phyloP scores from a whole-genome alignment of 169 alveolate species.

The Eimeria sp. region DNA sequence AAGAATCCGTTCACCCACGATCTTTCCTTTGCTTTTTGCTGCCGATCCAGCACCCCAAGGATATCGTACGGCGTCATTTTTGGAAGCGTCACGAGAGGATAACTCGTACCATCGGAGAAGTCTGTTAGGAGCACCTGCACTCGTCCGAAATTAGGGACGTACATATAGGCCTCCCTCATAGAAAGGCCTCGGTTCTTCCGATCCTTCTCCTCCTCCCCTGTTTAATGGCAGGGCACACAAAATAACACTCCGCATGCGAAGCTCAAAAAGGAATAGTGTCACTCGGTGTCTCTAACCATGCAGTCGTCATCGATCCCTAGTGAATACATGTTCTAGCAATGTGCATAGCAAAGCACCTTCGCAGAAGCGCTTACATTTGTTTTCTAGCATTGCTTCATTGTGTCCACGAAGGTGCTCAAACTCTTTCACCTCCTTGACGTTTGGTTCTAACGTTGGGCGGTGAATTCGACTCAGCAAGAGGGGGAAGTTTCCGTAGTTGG shows the following conservation, averaged over 20 bases:
- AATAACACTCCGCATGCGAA: not conserved
- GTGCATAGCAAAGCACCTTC: not conserved
- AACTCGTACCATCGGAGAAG: conserved; percentile 68
- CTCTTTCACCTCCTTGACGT: not conserved
- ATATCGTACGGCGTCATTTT: conserved; percentile 81
- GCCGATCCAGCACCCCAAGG: conserved; percentile 60
- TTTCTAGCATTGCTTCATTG: conserved; percentile 53
- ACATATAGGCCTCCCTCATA: conserved; percentile 48
- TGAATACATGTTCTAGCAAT: not conserved
- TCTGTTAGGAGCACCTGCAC: conserved; percentile 62
- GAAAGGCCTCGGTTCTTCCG: not conserved
- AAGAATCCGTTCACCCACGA: conserved; percentile 19
- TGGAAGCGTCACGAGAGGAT: conserved; percentile 78
- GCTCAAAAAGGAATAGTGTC: not conserved
- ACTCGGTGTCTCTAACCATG: not conserved
- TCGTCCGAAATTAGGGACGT: conserved; percentile 83
- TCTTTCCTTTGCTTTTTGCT: conserved; percentile 11
- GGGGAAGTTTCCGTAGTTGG: conserved; percentile 46
- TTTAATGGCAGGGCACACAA: not conserved
- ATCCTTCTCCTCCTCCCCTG: conserved; percentile 2
- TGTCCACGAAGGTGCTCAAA: conserved; percentile 61
- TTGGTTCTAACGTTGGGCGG: conserved; percentile 47
- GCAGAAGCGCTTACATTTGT: not conserved
- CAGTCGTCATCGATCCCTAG: not conserved
- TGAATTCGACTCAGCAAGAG: conserved; percentile 17